A percentile compares a stretch with the other conserved stretches of the same genome.
Conservation (phyloP, 352 stramenopile genomes). For the Globisporangium orthogonon region DNA sequence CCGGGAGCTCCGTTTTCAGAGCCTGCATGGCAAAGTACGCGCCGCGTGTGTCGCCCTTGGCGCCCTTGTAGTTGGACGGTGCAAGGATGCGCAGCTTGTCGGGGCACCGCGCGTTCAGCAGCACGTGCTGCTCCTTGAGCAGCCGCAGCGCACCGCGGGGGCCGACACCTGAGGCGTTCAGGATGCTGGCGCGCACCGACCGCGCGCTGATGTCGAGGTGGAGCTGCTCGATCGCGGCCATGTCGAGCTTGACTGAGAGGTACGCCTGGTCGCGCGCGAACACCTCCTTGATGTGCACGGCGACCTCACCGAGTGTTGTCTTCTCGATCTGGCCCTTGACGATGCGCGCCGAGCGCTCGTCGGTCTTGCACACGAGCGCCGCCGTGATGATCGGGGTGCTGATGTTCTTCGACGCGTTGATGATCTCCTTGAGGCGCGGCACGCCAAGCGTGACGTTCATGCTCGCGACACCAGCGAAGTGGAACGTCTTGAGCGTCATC, state of each 20-base stretch:
- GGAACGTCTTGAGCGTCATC: constrained; percentile 99
- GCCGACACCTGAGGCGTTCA: constrained; percentile 75
- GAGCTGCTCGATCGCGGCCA: constrained; percentile 94
- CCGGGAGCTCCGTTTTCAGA: constrained; percentile 93
- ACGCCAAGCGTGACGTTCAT: constrained; percentile 99
- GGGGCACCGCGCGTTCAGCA: constrained; percentile 74
- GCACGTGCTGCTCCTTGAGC: constrained; percentile 82
- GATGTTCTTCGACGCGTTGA: constrained; percentile 96
- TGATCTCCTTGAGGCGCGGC: constrained; percentile 97
- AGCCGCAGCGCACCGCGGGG: constrained; percentile 62
- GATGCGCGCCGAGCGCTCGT: constrained; percentile 95
- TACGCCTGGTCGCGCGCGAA: constrained; percentile 93
- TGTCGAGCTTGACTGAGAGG: constrained; percentile 97
- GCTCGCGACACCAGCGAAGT: constrained; percentile 98
- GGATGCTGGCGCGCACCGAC: constrained; percentile 90
- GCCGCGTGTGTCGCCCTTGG: constrained; percentile 64
- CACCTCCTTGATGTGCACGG: constrained; percentile 97
- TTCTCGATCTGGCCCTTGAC: constrained; percentile 99
- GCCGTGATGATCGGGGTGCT: constrained; percentile 99
- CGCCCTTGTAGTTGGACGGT: constrained; percentile 83
- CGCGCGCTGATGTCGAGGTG: constrained; percentile 94
- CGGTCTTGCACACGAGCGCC: constrained; percentile 93
- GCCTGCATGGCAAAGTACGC: constrained; percentile 94
- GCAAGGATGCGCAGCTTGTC: constrained; percentile 82
- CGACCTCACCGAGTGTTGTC: constrained; percentile 95